Base-by-base conservation (phyloP, 164 flowering plant genomes). In the Vitis cinerea region DNA sequence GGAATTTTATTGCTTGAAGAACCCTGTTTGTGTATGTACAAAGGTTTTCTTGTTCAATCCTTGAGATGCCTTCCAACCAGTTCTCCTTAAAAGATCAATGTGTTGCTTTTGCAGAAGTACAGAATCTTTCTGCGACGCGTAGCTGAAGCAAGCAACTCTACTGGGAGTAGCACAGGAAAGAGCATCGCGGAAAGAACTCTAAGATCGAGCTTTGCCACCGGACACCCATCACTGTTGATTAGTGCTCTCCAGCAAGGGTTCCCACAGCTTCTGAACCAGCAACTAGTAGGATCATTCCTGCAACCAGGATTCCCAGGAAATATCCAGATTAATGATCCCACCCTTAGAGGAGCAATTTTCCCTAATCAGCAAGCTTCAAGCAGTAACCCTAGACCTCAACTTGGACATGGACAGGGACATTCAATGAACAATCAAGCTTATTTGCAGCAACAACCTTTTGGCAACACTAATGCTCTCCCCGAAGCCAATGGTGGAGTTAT, bases 81-180 rank as follows among this genome's bases (percentile, higher is more conserved):
- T 23, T 23, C 27, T 23, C 27, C 27, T 23, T 23, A 23, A 23
- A 23, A 23, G 27, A 23, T 23, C 27, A 23, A 23, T 23, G 27
- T 23, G 44, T 37, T 2, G 4, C 44, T 55, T 30, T 48, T 66
- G 59, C 74, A 81, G 84, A 81, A 81, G 66, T 81, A 76, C 16
- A 74, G 84, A 27, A 60, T 76, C 27, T 81, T 81, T 71, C 47
- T 81, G 50, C 76, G 59, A 44, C 50, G 65, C 23, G 66, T 78
- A 3, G 59, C 76, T 14, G 76, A 76, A 8, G 27, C 67, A 50
- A 23, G 61, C 59, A 3, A 1, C 1, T 12, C 12, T 37, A 48
- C 49, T 8, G 53, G 54, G 13, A 54, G 50, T 3, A 30, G 7
- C 9, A 10, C 59, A 52, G 17, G 72, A 31, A 68, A 27, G 48